Conservation (phyloP, 768 basidiomycete genomes). For the Hypsizygus marmoreus region DNA sequence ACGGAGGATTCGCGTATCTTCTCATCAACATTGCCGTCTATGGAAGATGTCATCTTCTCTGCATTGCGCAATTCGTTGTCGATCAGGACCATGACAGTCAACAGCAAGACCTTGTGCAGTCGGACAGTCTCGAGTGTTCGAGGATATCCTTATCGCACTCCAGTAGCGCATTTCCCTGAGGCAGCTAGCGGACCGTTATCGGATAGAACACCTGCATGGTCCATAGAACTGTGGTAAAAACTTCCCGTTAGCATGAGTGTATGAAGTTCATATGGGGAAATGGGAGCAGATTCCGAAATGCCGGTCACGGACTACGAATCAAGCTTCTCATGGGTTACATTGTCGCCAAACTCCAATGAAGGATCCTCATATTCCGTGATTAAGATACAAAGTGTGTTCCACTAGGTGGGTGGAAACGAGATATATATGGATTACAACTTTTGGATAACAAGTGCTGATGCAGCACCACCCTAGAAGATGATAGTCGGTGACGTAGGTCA, state of each 20-base stretch:
- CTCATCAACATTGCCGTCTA: slow-evolving; percentile 20
- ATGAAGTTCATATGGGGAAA: slow-evolving; percentile 1
- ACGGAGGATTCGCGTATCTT: slow-evolving; percentile 30
- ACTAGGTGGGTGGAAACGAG: slow-evolving; percentile 14
- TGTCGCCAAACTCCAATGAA: background rate
- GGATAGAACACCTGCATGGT: too few relatives aligned
- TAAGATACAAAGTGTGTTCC: background rate
- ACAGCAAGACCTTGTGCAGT: too few relatives aligned
- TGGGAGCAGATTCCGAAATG: background rate
- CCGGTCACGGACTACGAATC: background rate
- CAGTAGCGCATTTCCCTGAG: too few relatives aligned
- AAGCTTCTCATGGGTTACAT: background rate
- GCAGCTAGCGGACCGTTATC: too few relatives aligned
- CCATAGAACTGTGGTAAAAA: background rate
- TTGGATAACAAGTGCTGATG: slow-evolving; percentile 89
- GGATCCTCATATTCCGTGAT: slow-evolving; percentile 1
- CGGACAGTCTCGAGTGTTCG: too few relatives aligned
- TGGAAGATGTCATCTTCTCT: background rate
- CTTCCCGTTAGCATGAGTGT: background rate
- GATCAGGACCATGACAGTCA: slow-evolving; percentile 4
- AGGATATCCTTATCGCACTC: too few relatives aligned
- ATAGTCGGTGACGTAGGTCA: too few relatives aligned
- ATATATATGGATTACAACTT: slow-evolving; percentile 56
- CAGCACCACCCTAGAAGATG: slow-evolving; percentile 84
- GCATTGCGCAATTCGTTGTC: background rate